Conservation (phyloP, 345 rosid genomes). For the Gossypioides kirkii region DNA sequence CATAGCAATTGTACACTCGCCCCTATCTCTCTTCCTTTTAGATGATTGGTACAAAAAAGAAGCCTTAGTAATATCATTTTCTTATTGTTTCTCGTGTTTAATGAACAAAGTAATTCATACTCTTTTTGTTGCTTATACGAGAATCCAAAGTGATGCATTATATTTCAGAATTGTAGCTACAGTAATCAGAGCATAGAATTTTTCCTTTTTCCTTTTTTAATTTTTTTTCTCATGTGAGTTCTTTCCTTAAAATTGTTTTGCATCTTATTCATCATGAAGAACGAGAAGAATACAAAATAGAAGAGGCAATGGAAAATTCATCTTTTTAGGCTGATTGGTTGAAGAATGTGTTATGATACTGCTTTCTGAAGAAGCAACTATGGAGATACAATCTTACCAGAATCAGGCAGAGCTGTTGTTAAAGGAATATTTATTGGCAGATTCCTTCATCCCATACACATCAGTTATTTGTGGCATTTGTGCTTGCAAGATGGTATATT, state of each 20-base stretch:
- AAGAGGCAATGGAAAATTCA: slow-evolving; percentile 6
- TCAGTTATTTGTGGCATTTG: slow-evolving; percentile 44
- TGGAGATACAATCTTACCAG: slow-evolving; percentile 43
- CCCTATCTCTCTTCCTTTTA: background rate
- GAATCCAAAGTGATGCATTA: background rate
- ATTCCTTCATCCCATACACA: slow-evolving; percentile 52
- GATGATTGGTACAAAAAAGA: background rate
- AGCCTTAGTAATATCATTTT: background rate
- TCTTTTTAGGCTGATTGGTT: slow-evolving; percentile 9
- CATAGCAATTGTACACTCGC: background rate
- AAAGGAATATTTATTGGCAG: slow-evolving; percentile 50
- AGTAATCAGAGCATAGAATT: background rate
- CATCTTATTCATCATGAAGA: background rate
- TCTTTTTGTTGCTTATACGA: background rate
- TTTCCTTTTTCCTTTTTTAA: background rate
- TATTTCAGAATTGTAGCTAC: background rate
- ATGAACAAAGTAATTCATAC: background rate
- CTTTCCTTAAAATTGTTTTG: background rate
- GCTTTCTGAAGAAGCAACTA: slow-evolving; percentile 16
- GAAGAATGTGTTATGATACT: slow-evolving; percentile 14
- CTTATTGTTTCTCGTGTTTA: background rate
- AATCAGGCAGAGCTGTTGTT: slow-evolving; percentile 49
- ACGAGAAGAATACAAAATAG: background rate
- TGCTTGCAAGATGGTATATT: slow-evolving; percentile 54
- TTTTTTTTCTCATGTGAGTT: background rate